Percentiles rank a stretch among this genome's conserved stretches.
These are phyloP conservation scores for Fusarium brachygibbosum DNA, from an alignment of 2,329 filamentous ascomycete species.

Conservation along the genomic window DNA sequence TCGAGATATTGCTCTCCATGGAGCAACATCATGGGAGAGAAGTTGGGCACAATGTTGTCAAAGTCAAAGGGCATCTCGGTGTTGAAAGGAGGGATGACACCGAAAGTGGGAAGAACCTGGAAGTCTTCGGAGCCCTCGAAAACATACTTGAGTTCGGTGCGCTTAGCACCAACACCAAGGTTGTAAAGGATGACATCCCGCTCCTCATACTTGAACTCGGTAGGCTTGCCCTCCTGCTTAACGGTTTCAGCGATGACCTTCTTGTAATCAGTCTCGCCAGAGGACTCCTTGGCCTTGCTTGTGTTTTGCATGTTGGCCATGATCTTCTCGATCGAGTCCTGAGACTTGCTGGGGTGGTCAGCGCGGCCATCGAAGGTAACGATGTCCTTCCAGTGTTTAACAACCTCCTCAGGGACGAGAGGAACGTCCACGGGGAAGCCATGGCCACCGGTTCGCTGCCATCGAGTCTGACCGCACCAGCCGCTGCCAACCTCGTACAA, in stretches of 20 bases:
- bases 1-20: constrained; percentile 99
- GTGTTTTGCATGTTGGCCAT: constrained; percentile 88
- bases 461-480: constrained; percentile 92
- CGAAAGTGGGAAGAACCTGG: constrained; percentile 94
- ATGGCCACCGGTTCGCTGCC: constrained; percentile 91
- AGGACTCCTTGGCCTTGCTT: constrained; percentile 60
- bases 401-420: constrained; percentile 86
- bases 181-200: constrained; percentile 96
- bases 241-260: constrained; percentile 82
- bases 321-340: constrained; percentile 81
- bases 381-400: constrained; percentile 81
- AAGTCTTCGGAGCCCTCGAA: constrained; percentile 94
- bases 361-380: constrained; percentile 88
- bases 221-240: constrained; percentile 76
- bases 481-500: constrained; percentile 96
- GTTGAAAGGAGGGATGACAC: constrained; percentile 94
- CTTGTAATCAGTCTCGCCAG: constrained; percentile 74
- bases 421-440: constrained; percentile 90
- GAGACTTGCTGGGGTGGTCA: constrained; percentile 84
- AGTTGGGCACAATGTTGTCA: constrained; percentile 90
- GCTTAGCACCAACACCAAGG: constrained; percentile 91
- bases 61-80: constrained; percentile 84
- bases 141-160: constrained; percentile 86
- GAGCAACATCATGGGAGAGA: constrained; percentile 97
- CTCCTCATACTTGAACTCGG: constrained; percentile 86